These are phyloP conservation scores for Paraglomus occultum DNA, from an alignment of 192 early-diverging fungal genomes.

Conservation along the genomic window DNA sequence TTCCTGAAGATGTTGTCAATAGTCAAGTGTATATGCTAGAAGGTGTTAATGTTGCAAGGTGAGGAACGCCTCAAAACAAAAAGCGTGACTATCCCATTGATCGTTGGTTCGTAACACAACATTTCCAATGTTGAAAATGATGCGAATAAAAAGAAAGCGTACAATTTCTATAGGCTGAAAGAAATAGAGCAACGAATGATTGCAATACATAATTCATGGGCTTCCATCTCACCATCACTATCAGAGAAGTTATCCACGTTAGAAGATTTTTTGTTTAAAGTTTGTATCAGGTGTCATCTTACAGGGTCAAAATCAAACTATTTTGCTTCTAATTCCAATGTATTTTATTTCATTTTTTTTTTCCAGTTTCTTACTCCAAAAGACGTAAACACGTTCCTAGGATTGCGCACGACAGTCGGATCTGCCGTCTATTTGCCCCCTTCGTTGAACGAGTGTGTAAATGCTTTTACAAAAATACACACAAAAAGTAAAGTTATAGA, in stretches of 20 bases:
- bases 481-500: conserved; percentile 15
- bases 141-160: no score
- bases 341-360: background rate
- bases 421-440: conserved; percentile 24
- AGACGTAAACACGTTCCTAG: conserved; percentile 26
- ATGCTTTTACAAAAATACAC: conserved; percentile 21
- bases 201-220: conserved; percentile 2
- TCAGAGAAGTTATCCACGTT: background rate
- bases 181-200: conserved; percentile 26
- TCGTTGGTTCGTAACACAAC: background rate
- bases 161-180: no score
- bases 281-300: background rate
- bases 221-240: background rate
- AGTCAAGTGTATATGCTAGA: conserved; percentile 26
- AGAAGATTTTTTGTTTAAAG: conserved; percentile 26
- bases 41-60: conserved; percentile 26
- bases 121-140: no score
- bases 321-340: background rate
- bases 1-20: background rate
- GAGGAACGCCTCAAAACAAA: background rate
- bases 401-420: conserved; percentile 24
- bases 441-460: conserved; percentile 24
- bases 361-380: conserved; percentile 21
- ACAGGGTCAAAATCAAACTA: background rate
- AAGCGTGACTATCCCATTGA: background rate